Base-by-base conservation (phyloP, 2,329 filamentous ascomycete genomes). In the Akanthomyces uredinophilus region DNA sequence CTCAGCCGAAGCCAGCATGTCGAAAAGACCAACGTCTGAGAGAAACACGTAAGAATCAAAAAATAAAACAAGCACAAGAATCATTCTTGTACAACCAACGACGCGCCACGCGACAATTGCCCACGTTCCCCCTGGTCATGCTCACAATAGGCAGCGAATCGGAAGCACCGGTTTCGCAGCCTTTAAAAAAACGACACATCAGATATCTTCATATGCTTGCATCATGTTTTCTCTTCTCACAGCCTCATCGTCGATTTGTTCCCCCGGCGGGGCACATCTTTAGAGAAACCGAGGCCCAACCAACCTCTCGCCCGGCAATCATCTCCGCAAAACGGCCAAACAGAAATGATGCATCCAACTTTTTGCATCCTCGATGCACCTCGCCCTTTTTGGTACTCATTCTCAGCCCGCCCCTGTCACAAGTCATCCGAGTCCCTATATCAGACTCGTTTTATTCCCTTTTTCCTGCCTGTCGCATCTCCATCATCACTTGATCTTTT, bases 301-400 rank as follows among this genome's bases (percentile, higher is more conserved):
- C 29, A 37, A 18, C 29, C 14, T 8, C 29, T 35, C 29, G 16
- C 41, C 32, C 46, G 37, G 27, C 49, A 24, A 7, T 22, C 49
- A 27, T 44, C 32, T 44, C 39, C 37, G 56, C 56, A 32, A 47
- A 22, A 29, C 32, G 24, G 3, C 18, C 13, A 37, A 16, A n/a
- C 22, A 20, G 39, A 60, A 46, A 53, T 43, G 46, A 60, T 60
- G 57, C 57, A 60, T 49, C 57, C 57, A 52, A 49, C 24, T 14
- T 16, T 20, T 22, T 27, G 6, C 22, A n/a, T 53, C n/a, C 27
- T 22, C n/a, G 49, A 60, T 18, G 57, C 49, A 53, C 47, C 37
- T 60, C 57, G 24, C 57, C 41, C 57, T 4, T 44, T 53, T 37
- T 8, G 57, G 57, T 10, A 46, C n/a, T 29, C 56, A 10, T 44